phyloP scores from a whole-genome alignment of 1,284 basidiomycete genomes.

The Cutaneotrichosporon curvatum region DNA sequence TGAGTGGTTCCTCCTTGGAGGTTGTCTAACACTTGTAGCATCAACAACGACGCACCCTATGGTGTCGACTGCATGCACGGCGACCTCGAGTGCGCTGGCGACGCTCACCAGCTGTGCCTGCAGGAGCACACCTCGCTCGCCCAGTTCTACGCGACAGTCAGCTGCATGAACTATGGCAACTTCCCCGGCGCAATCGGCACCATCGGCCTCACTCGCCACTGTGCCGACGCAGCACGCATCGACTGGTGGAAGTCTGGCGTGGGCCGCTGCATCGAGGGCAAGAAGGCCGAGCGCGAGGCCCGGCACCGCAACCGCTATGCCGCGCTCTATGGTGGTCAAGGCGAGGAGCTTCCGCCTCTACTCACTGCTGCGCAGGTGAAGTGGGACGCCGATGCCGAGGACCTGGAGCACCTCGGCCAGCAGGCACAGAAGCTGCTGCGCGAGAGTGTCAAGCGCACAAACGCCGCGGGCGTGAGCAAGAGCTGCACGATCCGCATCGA shows the following conservation, averaged over 20 bases:
- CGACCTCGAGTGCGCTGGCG: conserved; percentile 64
- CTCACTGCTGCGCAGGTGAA: not conserved
- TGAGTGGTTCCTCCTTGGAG: conserved; percentile 50
- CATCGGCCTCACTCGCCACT: conserved; percentile 58
- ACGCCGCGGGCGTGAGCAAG: conserved; percentile 59
- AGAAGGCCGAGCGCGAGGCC: conserved; percentile 4
- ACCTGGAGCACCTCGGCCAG: conserved; percentile 24
- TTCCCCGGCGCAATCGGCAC: conserved; percentile 55
- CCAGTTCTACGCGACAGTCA: conserved; percentile 63
- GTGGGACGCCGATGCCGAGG: conserved; percentile 13
- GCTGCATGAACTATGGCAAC: conserved; percentile 68
- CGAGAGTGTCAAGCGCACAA: conserved; percentile 54
- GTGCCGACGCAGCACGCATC: conserved; percentile 57
- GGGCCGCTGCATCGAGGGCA: conserved; percentile 53
- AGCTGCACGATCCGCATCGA: conserved; percentile 79
- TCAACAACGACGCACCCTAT: conserved; percentile 58
- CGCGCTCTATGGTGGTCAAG: not conserved
- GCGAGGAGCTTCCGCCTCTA: no score
- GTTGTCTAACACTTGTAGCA: conserved; percentile 44
- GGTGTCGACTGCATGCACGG: conserved; percentile 75
- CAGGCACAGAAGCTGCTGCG: conserved; percentile 50
- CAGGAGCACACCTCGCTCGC: conserved; percentile 30
- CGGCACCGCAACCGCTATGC: no score
- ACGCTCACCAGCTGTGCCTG: conserved; percentile 77
- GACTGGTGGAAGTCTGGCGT: conserved; percentile 60